Evolutionary conservation across 2,329 filamentous ascomycete genomes (phyloP).

Genomic region (Diplodia mutila): DNA sequence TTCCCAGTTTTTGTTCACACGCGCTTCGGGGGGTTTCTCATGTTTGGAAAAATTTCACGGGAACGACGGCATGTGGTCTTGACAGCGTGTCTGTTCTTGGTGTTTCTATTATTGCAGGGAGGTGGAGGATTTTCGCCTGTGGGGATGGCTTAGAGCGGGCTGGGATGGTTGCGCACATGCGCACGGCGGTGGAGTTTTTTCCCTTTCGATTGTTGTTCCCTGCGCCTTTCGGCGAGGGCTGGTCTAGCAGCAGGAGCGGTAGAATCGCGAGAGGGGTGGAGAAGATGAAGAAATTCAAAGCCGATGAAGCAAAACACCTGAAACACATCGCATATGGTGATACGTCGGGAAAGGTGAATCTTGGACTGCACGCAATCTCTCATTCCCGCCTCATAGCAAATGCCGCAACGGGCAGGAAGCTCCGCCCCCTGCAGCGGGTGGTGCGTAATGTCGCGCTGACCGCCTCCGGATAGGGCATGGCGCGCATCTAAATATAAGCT

Average conservation of each 20-base stretch:
- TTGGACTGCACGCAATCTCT: conserved; percentile 7
- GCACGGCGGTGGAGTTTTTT: background rate
- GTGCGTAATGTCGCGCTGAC: conserved; percentile 14
- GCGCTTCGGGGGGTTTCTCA: conserved; percentile 6
- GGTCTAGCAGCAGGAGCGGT: conserved; percentile 1
- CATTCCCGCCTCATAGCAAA: conserved; percentile 1
- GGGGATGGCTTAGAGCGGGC: background rate
- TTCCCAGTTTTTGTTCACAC: conserved; percentile 1
- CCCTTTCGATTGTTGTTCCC: background rate
- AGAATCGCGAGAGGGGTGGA: background rate
- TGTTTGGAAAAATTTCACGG: conserved; percentile 20
- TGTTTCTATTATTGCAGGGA: background rate
- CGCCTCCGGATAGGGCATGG: background rate
- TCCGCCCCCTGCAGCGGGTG: conserved; percentile 19
- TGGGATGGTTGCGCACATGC: background rate
- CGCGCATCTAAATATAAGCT: background rate
- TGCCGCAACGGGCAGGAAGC: background rate
- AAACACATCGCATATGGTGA: conserved; percentile 7
- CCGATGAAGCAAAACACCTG: conserved; percentile 19
- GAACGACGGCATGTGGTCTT: conserved; percentile 18
- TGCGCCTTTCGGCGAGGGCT: background rate
- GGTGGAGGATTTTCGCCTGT: background rate
- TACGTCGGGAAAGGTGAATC: background rate
- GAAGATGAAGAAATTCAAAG: conserved; percentile 18
- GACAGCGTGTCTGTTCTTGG: conserved; percentile 20